Conservation (phyloP, 83 land plant genomes). For the Larix sibirica region DNA sequence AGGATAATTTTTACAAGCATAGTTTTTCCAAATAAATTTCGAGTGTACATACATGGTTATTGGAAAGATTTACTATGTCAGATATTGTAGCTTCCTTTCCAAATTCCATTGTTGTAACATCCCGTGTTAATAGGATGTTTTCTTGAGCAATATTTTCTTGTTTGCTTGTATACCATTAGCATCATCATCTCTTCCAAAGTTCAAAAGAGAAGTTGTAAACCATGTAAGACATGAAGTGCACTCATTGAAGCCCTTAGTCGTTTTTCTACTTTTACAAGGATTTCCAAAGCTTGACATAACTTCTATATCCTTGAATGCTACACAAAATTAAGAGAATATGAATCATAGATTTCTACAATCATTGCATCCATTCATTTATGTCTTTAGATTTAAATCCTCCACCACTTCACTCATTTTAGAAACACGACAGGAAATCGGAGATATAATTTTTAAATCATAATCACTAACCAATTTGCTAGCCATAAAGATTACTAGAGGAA, state of each 20-base stretch:
- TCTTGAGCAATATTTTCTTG: too few species aligned
- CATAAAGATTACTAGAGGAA: too few species aligned
- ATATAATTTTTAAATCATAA: neutral
- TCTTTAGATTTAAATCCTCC: neutral
- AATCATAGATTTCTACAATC: neutral
- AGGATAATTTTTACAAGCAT: too few species aligned
- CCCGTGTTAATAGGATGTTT: too few species aligned
- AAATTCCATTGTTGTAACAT: too few species aligned
- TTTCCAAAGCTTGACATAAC: conserved; percentile 46
- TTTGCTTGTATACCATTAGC: too few species aligned
- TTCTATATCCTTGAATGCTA: conserved; percentile 38
- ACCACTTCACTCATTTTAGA: too few species aligned
- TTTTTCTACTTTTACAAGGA: conserved; percentile 61
- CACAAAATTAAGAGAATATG: neutral
- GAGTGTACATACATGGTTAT: too few species aligned
- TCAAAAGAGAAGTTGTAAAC: conserved; percentile 62
- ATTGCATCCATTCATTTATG: neutral
- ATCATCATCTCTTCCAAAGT: conserved; percentile 33
- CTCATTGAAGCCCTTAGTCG: conserved; percentile 56
- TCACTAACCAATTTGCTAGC: too few species aligned
- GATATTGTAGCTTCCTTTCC: too few species aligned
- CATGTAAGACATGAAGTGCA: conserved; percentile 38
- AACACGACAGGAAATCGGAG: neutral
- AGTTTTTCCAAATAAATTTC: too few species aligned
- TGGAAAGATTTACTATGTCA: too few species aligned